Evolutionary conservation across 768 basidiomycete species (phyloP).

Genomic region (Trametopsis cervina): DNA sequence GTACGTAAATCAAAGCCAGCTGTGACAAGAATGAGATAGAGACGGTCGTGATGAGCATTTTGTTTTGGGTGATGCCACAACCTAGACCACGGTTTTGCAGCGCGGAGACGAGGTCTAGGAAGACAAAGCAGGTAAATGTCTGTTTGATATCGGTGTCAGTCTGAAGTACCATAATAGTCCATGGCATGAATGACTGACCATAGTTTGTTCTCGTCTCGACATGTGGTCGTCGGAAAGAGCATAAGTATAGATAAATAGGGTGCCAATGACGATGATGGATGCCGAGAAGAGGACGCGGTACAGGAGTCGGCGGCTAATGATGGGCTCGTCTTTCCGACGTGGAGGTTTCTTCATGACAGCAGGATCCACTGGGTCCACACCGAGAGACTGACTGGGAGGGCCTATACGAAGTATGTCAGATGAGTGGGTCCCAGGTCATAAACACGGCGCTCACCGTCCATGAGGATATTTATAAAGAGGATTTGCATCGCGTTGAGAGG

Average conservation of each 20-base stretch:
- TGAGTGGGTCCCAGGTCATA: background rate
- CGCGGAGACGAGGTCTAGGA: constrained; percentile 93
- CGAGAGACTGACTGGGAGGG: constrained; percentile 91
- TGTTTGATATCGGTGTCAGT: constrained; percentile 25
- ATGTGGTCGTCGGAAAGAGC: constrained; percentile 80
- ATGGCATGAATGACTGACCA: constrained; percentile 61
- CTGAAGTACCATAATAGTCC: no score
- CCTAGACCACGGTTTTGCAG: constrained; percentile 90
- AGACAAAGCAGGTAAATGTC: constrained; percentile 97
- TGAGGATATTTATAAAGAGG: constrained; percentile 97
- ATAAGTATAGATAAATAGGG: constrained; percentile 79
- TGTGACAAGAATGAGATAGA: constrained; percentile 80
- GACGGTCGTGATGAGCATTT: constrained; percentile 85
- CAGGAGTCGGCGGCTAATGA: constrained; percentile 70
- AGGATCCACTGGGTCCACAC: constrained; percentile 93
- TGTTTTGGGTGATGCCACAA: constrained; percentile 78
- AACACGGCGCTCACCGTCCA: constrained; percentile 66
- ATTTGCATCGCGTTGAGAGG: constrained; percentile 99
- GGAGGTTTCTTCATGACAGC: constrained; percentile 91
- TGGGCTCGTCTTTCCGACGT: constrained; percentile 85
- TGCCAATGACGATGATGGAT: constrained; percentile 83
- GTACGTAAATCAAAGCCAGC: constrained; percentile 83
- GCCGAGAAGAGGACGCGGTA: constrained; percentile 89
- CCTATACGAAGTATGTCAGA: constrained; percentile 35
- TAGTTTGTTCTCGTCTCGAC: constrained; percentile 88